Evolutionary conservation across 306 rosid genomes (phyloP).

Genomic region (Quercus robur): DNA sequence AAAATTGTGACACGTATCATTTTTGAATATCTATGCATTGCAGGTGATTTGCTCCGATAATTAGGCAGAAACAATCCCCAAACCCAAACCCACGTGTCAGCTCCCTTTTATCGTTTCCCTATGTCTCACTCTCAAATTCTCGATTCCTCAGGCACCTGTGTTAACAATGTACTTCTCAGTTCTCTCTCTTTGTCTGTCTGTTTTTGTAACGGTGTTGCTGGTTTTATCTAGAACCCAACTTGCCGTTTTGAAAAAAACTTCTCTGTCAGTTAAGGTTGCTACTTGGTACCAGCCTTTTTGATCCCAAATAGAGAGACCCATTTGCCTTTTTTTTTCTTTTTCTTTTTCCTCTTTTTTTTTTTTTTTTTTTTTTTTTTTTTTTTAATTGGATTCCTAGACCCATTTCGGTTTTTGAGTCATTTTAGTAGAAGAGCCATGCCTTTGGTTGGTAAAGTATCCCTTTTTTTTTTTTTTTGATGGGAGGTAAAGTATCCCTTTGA

Average conservation of each 20-base stretch:
- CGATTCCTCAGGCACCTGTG: constrained; percentile 32
- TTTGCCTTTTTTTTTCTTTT: background rate
- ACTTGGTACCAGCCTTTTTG: background rate
- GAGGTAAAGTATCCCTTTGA: background rate
- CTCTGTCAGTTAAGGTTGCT: background rate
- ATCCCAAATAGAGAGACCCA: background rate
- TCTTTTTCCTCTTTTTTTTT: accelerated
- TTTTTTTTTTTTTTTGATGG: too few relatives aligned
- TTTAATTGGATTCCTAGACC: background rate
- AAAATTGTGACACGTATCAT: too few relatives aligned
- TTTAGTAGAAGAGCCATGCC: background rate
- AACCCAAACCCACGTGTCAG: constrained; percentile 23
- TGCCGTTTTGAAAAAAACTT: constrained; percentile 13
- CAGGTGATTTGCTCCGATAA: background rate
- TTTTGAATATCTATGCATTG: too few relatives aligned
- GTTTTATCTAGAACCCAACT: constrained; percentile 18
- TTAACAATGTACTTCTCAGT: background rate
- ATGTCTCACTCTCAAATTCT: constrained; percentile 28
- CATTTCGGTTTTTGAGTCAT: constrained; percentile 7
- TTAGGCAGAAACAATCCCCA: background rate
- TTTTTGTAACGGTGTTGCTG: background rate
- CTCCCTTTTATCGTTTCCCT: background rate
- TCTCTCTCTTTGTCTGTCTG: background rate
- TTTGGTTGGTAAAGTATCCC: background rate
- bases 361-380: too few relatives aligned